Conservation (phyloP, 2,329 filamentous ascomycete genomes). For the Fusarium dlaminii region DNA sequence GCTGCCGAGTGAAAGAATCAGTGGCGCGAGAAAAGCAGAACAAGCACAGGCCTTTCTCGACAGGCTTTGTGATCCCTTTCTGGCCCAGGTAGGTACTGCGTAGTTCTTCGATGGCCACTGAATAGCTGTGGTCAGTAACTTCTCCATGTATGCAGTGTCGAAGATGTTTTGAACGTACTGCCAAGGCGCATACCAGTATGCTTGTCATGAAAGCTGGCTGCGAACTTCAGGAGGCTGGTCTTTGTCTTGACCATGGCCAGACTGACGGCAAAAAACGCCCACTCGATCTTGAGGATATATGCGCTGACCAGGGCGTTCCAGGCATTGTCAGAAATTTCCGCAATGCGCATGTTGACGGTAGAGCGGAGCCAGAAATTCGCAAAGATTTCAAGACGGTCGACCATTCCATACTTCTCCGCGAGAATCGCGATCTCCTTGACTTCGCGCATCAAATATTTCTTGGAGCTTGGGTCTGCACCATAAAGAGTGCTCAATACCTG, state of each 20-base stretch:
- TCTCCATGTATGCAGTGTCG: too few species aligned
- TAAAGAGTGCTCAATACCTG: fast-evolving
- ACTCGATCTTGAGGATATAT: background rate
- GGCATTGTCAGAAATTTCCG: fast-evolving
- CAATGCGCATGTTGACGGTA: too few species aligned
- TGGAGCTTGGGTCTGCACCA: background rate
- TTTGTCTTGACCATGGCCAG: too few species aligned
- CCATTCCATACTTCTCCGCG: background rate
- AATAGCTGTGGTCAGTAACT: background rate
- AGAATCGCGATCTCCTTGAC: background rate
- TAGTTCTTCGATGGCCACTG: conserved; percentile 8
- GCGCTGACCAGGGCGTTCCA: background rate
- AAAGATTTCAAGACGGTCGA: fast-evolving
- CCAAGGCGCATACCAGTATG: background rate
- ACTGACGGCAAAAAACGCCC: too few species aligned
- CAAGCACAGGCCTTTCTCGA: background rate
- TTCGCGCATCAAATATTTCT: fast-evolving
- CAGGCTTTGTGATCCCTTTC: too few species aligned
- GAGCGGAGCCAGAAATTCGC: background rate
- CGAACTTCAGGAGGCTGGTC: background rate
- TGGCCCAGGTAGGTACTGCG: background rate
- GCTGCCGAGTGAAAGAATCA: background rate
- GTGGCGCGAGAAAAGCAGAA: background rate
- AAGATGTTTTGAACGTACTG: too few species aligned
- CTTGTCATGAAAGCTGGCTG: background rate